Percentiles rank a stretch among this genome's conserved stretches.
These are phyloP conservation scores for Diaporthe australafricana DNA, from an alignment of 2,329 filamentous ascomycete genomes.

Conservation along the genomic window DNA sequence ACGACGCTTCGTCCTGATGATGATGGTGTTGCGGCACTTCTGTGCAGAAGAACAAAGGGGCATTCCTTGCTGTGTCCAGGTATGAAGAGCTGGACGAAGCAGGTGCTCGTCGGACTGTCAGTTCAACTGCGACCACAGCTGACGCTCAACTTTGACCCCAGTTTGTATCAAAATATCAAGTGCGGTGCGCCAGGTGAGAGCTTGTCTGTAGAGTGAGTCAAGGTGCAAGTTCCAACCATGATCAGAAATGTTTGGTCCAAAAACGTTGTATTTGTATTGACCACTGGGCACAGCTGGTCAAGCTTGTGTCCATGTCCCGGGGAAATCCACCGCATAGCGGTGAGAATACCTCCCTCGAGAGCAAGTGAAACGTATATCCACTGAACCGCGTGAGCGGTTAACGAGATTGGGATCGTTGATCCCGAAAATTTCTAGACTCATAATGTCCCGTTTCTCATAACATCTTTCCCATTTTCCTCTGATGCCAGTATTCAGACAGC, in stretches of 20 bases:
- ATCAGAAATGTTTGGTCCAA: not conserved
- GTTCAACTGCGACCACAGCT: not conserved
- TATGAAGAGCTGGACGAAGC: not conserved
- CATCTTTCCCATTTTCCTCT: conserved; percentile 18
- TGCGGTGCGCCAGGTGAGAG: too few species aligned
- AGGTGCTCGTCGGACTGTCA: not conserved
- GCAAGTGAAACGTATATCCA: conserved; percentile 32
- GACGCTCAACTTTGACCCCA: not conserved
- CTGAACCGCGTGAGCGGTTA: conserved; percentile 28
- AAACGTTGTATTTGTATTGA: conserved; percentile 27
- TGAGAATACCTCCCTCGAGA: not conserved
- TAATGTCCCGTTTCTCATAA: conserved; percentile 31
- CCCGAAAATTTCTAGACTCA: conserved; percentile 32
- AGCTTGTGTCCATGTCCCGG: conserved; percentile 1
- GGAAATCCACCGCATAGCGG: not conserved
- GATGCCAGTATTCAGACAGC: conserved; percentile 25
- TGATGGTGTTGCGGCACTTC: not conserved
- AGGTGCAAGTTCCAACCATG: too few species aligned
- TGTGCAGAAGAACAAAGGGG: not conserved
- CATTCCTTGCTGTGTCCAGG: not conserved
- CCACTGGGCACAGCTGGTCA: conserved; percentile 6
- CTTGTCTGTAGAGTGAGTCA: not conserved
- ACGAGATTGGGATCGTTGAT: conserved; percentile 32
- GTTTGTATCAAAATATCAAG: too few species aligned
- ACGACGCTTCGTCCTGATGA: not conserved